phyloP scores from a whole-genome alignment of 1,139 yeast genomes.

The Geotrichum reessii region DNA sequence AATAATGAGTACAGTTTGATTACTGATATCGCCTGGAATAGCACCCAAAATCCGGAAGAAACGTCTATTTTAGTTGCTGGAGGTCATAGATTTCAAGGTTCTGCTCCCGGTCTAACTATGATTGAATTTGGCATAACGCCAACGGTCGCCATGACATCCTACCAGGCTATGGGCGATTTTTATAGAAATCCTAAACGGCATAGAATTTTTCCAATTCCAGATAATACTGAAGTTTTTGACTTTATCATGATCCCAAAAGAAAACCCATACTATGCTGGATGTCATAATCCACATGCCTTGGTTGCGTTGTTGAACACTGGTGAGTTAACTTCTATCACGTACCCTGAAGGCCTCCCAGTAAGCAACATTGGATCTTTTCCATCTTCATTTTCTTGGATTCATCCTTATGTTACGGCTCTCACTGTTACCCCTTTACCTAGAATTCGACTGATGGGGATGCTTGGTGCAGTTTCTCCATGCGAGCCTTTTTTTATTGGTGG shows the following conservation, averaged over 20 bases:
- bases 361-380: constrained; percentile 64
- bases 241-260: constrained; percentile 48
- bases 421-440: constrained; percentile 53
- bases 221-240: constrained; percentile 39
- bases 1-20: not conserved
- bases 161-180: constrained; percentile 72
- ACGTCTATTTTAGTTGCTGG: constrained; percentile 72
- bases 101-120: constrained; percentile 52
- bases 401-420: constrained; percentile 62
- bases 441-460: constrained; percentile 71
- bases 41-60: constrained; percentile 73
- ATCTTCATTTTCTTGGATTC: constrained; percentile 69
- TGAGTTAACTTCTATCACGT: constrained; percentile 46
- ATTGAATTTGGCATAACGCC: constrained; percentile 81
- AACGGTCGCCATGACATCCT: constrained; percentile 70
- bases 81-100: constrained; percentile 48
- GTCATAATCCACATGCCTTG: constrained; percentile 41
- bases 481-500: constrained; percentile 62
- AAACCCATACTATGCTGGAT: constrained; percentile 45
- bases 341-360: constrained; percentile 51
- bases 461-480: constrained; percentile 40
- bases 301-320: constrained; percentile 58
- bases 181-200: constrained; percentile 63
- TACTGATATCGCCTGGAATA: constrained; percentile 52
- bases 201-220: constrained; percentile 49